Conservation (phyloP, 345 rosid genomes). For the Turnera subulata region DNA sequence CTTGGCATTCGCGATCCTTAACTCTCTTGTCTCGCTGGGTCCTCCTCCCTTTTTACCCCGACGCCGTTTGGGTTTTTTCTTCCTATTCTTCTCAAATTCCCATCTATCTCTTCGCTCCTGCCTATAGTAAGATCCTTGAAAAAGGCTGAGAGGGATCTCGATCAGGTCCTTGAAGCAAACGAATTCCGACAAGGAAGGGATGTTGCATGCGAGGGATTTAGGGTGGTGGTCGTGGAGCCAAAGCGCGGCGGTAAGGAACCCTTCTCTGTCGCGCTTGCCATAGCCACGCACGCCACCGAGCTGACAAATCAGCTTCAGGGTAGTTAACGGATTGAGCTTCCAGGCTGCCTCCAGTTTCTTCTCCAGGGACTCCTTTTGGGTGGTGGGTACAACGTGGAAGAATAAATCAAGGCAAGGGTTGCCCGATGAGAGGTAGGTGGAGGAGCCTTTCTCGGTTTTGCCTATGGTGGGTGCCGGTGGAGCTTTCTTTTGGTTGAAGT, state of each 20-base stretch:
- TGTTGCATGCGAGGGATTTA: not conserved
- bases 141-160: not conserved
- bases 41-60: not conserved
- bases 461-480: not conserved
- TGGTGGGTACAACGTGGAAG: conserved; percentile 51
- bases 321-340: conserved; percentile 40
- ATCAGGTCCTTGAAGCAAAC: not conserved
- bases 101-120: not conserved
- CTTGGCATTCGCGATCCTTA: not conserved
- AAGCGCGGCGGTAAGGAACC: conserved; percentile 48
- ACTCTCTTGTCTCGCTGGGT: not conserved
- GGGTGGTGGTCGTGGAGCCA: conserved; percentile 26
- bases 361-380: conserved; percentile 25
- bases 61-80: not conserved
- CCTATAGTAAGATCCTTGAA: not conserved
- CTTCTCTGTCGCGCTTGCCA: conserved; percentile 59
- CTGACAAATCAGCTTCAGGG: conserved; percentile 55
- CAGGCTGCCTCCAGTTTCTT: conserved; percentile 36
- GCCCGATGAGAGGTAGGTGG: conserved; percentile 4
- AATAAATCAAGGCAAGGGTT: conserved; percentile 61
- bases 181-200: not conserved
- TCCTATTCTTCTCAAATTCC: not conserved
- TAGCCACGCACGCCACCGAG: conserved; percentile 64
- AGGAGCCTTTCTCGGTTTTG: conserved; percentile 9
- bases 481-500: not conserved